Evolutionary conservation across 139 green algal species (phyloP), one percentile per base, ranked within the genome.

Genomic region (Coccomyxa sp.): DNA sequence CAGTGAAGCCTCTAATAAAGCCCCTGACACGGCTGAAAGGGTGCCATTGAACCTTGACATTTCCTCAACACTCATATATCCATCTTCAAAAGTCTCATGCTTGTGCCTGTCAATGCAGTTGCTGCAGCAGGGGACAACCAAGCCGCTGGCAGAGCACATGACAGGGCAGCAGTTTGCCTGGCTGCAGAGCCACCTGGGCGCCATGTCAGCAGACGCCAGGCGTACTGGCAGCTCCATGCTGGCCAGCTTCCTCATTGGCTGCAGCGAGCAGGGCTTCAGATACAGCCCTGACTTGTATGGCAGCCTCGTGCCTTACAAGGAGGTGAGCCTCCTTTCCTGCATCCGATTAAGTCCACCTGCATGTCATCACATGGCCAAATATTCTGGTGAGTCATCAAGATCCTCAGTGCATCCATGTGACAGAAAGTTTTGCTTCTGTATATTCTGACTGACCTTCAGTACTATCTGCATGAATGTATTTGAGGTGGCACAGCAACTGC

Each of bases 161-260:
- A 82, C 76, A 21, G 45, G 63, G 32, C 76, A 86, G 66, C 82
- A 86, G 77, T 38, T 82, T 28, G 63, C 77, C 23, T 86, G 82
- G 82, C 27, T 86, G 63, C 77, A 82, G 77, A 60, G 76, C 32
- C 82, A 82, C 77, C 71, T 86, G 77, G 25, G 27, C 13, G 78
- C 51, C 13, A 23, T 13, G 23, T 31, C 76, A 27, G 30, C 76
- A 23, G 38, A 58, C 1, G 38, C 31, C 13, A 59, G 38, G 16
- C 15, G 76, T 4, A 80, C 1, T 14, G 45, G 68, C 67, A 63
- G 45, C 63, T 31, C 27, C 67, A 51, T 38, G 1, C 25, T 83
- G 79, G 79, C 57, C 10, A 32, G 60, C 71, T 82, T 82, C 58
- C 75, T 84, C 9, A 51, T 71, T 27, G 71, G 83, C 30, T 12